A percentile compares a stretch with the other conserved stretches of the same genome.
phyloP scores from a whole-genome alignment of 345 rosid genomes.

The Gossypium longicalyx region DNA sequence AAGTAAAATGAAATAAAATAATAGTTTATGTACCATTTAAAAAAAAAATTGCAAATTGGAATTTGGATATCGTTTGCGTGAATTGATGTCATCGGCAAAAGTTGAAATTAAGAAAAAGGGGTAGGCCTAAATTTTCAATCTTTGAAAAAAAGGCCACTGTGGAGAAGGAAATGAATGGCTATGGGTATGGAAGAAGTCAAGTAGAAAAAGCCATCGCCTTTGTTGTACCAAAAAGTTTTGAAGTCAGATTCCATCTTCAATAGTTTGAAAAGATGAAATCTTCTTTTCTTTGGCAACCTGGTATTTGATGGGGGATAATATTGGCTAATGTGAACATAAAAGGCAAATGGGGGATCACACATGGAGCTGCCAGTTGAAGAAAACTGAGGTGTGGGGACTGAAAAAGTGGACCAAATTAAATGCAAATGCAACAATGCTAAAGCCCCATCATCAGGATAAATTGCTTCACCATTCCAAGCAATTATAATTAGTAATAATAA shows the following conservation, averaged over 20 bases:
- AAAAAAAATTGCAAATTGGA: too few species aligned
- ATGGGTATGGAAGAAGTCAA: background rate
- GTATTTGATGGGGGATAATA: background rate
- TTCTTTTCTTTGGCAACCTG: background rate
- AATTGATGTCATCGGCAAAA: background rate
- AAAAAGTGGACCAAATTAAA: conserved; percentile 3
- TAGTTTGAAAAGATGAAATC: background rate
- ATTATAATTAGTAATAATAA: background rate
- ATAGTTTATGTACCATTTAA: too few species aligned
- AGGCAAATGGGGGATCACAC: background rate
- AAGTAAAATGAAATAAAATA: too few species aligned
- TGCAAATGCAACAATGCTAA: background rate
- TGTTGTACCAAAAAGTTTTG: background rate
- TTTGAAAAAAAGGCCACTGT: background rate
- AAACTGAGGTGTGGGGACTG: background rate
- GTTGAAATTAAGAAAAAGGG: background rate
- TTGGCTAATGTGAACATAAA: background rate
- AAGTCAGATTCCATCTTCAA: background rate
- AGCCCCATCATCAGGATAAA: background rate
- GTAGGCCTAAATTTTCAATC: background rate
- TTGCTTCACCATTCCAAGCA: background rate
- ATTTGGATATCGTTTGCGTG: too few species aligned
- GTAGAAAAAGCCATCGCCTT: background rate
- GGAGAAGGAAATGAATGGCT: background rate
- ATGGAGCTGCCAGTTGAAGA: conserved; percentile 2